Percentiles rank a stretch among this genome's conserved stretches.
Evolutionary conservation across 208 protist species (phyloP).

Genomic region (Willaertia magna): DNA sequence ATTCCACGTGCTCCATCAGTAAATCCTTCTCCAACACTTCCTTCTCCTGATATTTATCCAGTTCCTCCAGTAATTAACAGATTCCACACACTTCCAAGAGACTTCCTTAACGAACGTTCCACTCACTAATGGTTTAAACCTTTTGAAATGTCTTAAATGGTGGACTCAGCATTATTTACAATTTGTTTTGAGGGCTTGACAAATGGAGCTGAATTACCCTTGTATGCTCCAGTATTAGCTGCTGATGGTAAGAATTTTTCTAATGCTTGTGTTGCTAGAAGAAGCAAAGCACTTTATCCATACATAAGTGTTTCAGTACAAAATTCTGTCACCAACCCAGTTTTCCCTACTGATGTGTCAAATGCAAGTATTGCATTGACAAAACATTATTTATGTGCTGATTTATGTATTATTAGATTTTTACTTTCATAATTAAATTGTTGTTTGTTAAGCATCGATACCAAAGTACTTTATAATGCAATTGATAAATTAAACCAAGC

Average conservation of each 20-base stretch:
- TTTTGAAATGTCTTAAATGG: neutral
- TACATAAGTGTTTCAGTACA: neutral
- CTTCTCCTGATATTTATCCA: neutral
- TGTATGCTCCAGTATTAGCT: neutral
- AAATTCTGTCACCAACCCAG: neutral
- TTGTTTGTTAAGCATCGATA: neutral
- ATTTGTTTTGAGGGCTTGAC: neutral
- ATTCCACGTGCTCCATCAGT: neutral
- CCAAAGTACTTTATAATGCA: neutral
- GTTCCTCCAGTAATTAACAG: neutral
- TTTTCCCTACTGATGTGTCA: neutral
- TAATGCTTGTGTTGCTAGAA: neutral
- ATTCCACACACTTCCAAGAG: neutral
- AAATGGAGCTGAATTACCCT: neutral
- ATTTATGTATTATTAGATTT: neutral
- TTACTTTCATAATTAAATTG: neutral
- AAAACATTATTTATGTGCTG: neutral
- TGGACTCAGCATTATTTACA: neutral
- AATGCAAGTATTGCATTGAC: neutral
- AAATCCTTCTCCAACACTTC: neutral
- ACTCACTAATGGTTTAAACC: neutral
- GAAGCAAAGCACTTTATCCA: neutral
- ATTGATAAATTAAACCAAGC: neutral
- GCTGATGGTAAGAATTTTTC: neutral
- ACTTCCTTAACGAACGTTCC: neutral